These are phyloP conservation scores for Solanum medicagineum DNA, from an alignment of 257 asterid genomes.

Conservation along the genomic window DNA sequence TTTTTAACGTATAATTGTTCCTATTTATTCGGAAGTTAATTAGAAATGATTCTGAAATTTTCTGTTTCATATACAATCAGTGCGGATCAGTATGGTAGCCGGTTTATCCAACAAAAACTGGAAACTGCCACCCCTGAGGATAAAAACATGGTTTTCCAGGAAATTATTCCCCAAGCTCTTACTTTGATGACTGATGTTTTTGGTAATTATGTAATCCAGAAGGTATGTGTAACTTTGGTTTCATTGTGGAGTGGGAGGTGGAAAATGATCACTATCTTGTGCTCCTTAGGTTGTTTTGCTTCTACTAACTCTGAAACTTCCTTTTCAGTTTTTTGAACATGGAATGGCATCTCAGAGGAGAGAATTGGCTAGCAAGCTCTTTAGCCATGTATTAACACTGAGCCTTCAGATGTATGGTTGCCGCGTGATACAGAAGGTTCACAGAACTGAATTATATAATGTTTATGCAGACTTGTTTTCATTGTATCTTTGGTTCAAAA, in stretches of 20 bases:
- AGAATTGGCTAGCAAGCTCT: constrained; percentile 71
- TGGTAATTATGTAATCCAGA: constrained; percentile 91
- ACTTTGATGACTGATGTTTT: constrained; percentile 88
- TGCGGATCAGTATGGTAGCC: constrained; percentile 95
- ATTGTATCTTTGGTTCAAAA: neutral
- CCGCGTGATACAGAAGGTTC: constrained; percentile 95
- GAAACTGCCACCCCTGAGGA: constrained; percentile 86
- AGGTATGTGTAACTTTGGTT: constrained; percentile 31
- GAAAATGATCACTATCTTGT: neutral
- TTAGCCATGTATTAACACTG: constrained; percentile 73
- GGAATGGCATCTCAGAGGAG: constrained; percentile 84
- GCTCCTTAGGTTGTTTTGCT: neutral
- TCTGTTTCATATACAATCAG: constrained; percentile 19
- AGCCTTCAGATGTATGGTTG: constrained; percentile 99
- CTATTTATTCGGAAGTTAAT: neutral
- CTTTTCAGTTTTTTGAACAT: constrained; percentile 80
- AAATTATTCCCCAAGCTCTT: constrained; percentile 82
- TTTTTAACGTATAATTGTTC: neutral
- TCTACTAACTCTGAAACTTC: neutral
- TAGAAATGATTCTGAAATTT: constrained; percentile 1
- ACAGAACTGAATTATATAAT: neutral
- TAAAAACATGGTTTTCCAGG: constrained; percentile 86
- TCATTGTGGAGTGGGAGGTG: neutral
- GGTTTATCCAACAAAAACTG: constrained; percentile 93
- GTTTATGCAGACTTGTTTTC: neutral